Base-by-base conservation (phyloP, 495 filamentous ascomycete species). In the Penicillium manginii region DNA sequence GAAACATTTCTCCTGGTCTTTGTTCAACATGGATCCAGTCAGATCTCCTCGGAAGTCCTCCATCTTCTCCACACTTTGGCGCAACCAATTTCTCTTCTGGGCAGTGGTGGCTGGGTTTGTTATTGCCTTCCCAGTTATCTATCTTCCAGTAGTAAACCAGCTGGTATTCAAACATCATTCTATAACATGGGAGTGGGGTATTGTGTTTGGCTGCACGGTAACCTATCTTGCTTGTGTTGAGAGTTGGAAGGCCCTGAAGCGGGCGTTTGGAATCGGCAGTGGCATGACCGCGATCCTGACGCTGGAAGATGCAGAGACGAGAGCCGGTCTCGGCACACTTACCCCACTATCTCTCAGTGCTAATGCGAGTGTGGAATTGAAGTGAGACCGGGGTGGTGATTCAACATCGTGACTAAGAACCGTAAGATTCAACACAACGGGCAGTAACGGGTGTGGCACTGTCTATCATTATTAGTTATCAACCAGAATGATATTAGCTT, bases 71-170 rank as follows among this genome's bases (percentile, higher is more conserved):
- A 87, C 89, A 51, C 63, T 91, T 39, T 89, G 86, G 79, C 70
- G 78, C 18, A 92, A 92, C 73, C 77, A 77, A 23, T 91, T 92
- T 67, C 76, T 92, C 22, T 91, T 92, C 78, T 91, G 81, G 81
- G 80, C 87, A 37, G 85, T 92, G 18, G 73, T 87, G 35, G 77
- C 87, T 23, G 89, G 88, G 8, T 85, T 84, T 43, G 39, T 89
- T 18, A 82, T 83, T 60, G 83, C 90, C 4, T 91, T 91, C 63
- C 88, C 88, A 0, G 83, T 86, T 4, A 82, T 92, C 0, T 91
- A 92, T 63, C 87, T 92, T 32, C 89, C 89, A 0, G 81, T 77
- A 15, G 70, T 92, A 23, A 91, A 91, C 70, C 76, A 67, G 2
- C 67, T 78, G 9, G 88, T 92, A 3, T 92, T 92, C 80, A 91